These are phyloP conservation scores for Leccinum boreale DNA, from an alignment of 768 basidiomycete genomes.

Conservation along the genomic window DNA sequence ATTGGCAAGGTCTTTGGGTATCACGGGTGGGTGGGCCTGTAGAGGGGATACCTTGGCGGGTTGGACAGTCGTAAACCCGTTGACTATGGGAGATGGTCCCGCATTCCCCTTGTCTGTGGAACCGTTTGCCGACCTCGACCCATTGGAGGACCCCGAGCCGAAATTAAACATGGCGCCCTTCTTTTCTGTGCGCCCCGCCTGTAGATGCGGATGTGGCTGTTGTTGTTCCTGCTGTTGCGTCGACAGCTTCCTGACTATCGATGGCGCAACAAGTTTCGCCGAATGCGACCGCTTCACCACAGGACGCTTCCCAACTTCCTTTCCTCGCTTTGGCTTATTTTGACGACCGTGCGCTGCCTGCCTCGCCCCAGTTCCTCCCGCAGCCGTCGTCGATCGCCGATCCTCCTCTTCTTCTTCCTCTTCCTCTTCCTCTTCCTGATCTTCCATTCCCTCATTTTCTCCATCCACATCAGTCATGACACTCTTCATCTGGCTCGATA, in stretches of 20 bases:
- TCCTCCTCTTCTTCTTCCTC: slow-evolving; percentile 21
- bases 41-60: slow-evolving; percentile 8
- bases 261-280: slow-evolving; percentile 26
- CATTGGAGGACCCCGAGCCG: slow-evolving; percentile 57
- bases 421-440: slow-evolving; percentile 18
- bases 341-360: slow-evolving; percentile 16
- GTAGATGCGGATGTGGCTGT: not conserved
- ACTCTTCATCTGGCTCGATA: slow-evolving; percentile 31
- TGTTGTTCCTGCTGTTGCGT: slow-evolving; percentile 20
- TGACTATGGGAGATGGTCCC: slow-evolving; percentile 5
- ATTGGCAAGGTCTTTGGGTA: slow-evolving; percentile 12
- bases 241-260: slow-evolving; percentile 28
- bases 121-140: slow-evolving; percentile 30
- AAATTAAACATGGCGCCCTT: slow-evolving; percentile 49
- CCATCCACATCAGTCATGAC: slow-evolving; percentile 19
- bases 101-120: slow-evolving; percentile 16
- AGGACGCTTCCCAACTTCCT: slow-evolving; percentile 31
- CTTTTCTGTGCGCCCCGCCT: slow-evolving; percentile 18
- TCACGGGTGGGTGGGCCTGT: slow-evolving; percentile 17
- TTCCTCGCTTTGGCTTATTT: slow-evolving; percentile 30
- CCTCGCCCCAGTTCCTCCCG: slow-evolving; percentile 4
- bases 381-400: slow-evolving; percentile 18
- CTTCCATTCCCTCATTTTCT: slow-evolving; percentile 16
- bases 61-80: slow-evolving; percentile 11
- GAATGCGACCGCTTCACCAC: slow-evolving; percentile 28